A percentile compares a stretch with the other conserved stretches of the same genome.
Conservation (phyloP, 768 basidiomycete genomes). For the Rhizopogon rudus region DNA sequence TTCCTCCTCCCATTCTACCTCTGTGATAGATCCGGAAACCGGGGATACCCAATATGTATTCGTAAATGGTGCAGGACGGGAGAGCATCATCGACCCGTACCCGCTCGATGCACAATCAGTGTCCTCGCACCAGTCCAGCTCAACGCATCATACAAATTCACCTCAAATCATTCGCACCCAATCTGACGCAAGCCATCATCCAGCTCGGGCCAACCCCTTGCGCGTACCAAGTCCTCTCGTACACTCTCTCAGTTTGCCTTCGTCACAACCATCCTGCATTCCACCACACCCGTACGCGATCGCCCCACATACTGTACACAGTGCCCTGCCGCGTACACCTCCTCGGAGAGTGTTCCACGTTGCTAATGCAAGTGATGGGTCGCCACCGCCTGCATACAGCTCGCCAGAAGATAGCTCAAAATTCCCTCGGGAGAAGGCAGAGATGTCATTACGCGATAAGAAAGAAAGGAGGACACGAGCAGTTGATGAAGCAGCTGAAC, state of each 20-base stretch:
- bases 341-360: slow-evolving; percentile 38
- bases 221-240: slow-evolving; percentile 19
- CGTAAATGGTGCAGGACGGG: slow-evolving; percentile 17
- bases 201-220: slow-evolving; percentile 1
- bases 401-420: slow-evolving; percentile 14
- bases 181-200: slow-evolving; percentile 13
- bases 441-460: background rate
- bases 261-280: slow-evolving; percentile 7
- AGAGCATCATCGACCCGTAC: slow-evolving; percentile 16
- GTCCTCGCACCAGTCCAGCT: slow-evolving; percentile 18
- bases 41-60: slow-evolving; percentile 17
- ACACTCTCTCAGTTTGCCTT: slow-evolving; percentile 18
- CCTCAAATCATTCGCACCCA: slow-evolving; percentile 15
- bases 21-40: background rate
- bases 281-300: background rate
- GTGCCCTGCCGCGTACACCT: slow-evolving; percentile 26
- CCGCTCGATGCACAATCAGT: slow-evolving; percentile 17
- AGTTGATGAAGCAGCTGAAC: slow-evolving; percentile 6
- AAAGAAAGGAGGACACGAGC: background rate
- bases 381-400: slow-evolving; percentile 46
- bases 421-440: slow-evolving; percentile 17
- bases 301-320: background rate
- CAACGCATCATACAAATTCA: slow-evolving; percentile 15
- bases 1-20: background rate
- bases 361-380: slow-evolving; percentile 29